A percentile compares a stretch with the other conserved stretches of the same genome.
Conservation (phyloP, 306 rosid species). For the Corylus americana region DNA sequence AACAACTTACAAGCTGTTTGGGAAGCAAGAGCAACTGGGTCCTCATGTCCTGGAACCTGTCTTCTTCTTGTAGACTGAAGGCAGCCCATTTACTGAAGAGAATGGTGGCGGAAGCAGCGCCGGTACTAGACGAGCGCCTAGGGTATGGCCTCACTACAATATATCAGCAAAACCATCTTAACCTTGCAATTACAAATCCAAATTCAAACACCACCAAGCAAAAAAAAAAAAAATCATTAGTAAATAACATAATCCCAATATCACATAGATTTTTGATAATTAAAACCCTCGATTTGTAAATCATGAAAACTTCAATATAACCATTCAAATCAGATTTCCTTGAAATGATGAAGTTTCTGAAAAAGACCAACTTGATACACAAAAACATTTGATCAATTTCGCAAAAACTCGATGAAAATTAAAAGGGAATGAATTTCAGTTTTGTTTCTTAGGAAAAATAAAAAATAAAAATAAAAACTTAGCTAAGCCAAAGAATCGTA, state of each 20-base stretch:
- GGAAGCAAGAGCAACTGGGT: conserved; percentile 64
- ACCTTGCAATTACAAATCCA: conserved; percentile 42
- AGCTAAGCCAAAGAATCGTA: no score
- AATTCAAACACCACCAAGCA: conserved; percentile 31
- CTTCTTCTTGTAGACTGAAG: conserved; percentile 51
- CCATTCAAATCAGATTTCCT: not conserved
- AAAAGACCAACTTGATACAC: not conserved
- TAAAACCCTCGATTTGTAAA: not conserved
- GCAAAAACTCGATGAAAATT: not conserved
- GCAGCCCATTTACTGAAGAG: conserved; percentile 77
- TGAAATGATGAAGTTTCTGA: not conserved
- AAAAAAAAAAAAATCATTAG: conserved; percentile 12
- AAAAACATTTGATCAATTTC: not conserved
- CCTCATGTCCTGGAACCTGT: conserved; percentile 52
- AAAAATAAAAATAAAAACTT: not conserved
- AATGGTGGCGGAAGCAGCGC: conserved; percentile 8
- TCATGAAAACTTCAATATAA: not conserved
- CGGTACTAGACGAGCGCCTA: conserved; percentile 26
- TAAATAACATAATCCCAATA: conserved; percentile 28
- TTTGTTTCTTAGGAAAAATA: not conserved
- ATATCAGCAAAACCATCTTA: conserved; percentile 47
- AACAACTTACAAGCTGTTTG: conserved; percentile 77
- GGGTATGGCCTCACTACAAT: conserved; percentile 43
- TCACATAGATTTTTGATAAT: not conserved
- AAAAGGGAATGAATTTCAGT: not conserved